Evolutionary conservation across 805 yeast species (phyloP).

Genomic region (Hanseniaspora thailandica): DNA sequence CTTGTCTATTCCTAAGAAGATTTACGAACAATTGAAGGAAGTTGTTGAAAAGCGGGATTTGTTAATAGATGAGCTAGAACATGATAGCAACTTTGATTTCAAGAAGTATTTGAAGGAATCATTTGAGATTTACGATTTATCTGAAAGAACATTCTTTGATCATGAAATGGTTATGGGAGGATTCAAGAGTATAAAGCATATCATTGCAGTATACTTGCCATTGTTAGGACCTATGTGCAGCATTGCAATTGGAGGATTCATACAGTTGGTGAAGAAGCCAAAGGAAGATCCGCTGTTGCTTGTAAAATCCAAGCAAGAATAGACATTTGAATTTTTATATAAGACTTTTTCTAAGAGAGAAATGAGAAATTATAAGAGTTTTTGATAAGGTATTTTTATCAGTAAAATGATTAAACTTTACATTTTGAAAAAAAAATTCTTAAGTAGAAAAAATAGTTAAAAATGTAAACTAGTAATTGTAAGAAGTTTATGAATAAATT

Average conservation of each 20-base stretch:
- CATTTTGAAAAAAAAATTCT: no score
- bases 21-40: background rate
- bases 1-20: conserved; percentile 12
- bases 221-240: conserved; percentile 73
- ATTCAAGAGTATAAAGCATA: conserved; percentile 91
- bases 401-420: background rate
- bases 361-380: no score
- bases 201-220: conserved; percentile 86
- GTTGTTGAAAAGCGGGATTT: background rate
- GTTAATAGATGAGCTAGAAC: background rate
- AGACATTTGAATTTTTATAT: background rate
- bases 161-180: conserved; percentile 92
- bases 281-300: conserved; percentile 2
- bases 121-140: conserved; percentile 29
- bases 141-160: conserved; percentile 72
- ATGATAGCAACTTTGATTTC: conserved; percentile 19
- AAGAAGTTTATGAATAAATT: no score
- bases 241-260: conserved; percentile 43
- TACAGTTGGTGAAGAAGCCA: conserved; percentile 36
- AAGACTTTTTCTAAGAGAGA: background rate
- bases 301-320: background rate
- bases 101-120: conserved; percentile 51
- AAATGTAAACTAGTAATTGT: no score
- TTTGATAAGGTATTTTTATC: background rate
- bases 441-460: no score